Evolutionary conservation across 2,329 filamentous ascomycete genomes (phyloP), one percentile per base, ranked within the genome.

Genomic region (Aspergillus arachidicola): DNA sequence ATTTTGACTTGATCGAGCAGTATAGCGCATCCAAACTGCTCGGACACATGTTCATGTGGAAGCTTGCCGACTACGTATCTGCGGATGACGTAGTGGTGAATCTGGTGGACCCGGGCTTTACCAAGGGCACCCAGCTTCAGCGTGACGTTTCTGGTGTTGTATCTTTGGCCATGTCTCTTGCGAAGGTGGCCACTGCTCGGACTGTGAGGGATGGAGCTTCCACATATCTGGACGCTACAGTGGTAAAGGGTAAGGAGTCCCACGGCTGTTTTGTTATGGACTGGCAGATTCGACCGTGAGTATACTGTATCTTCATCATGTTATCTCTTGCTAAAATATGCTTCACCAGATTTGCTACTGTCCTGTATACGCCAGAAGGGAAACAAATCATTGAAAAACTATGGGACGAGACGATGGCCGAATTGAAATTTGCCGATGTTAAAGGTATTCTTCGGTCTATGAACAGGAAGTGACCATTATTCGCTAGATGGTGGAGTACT

Each of bases 221-320:
- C 53, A 81, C 78, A 0, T 85, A 82, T 66, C 61, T 85, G 1
- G 81, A 86, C 68, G 83, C 83, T 0, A 73, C 72, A 0, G 73
- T 81, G 0, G 73, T 75, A 0, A 79, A 85, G 59, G 84, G 83
- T 0, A 77, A 76, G 50, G 82, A 85, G 68, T 82, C 81, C 0
- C 84, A 87, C 67, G 84, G 83, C 0, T 82, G 79, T 51, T 85
- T 82, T 63, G 46, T 85, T 0, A 83, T 62, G 60, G 43, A 48
- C 30, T 58, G 48, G 46, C 30, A 60, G 38, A 16, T 64, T 36
- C 11, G 41, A 21, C 60, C 58, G 66, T 36, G 12, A 32, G 16
- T 60, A 43, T 23, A 43, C 7, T 3, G 43, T 4, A 6, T n/a
- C 21, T 19, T 7, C 3, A 0, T 23, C 3, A 9, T 11, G 6